Evolutionary conservation across 305 asterid genomes (phyloP), one percentile per base, ranked within the genome.

Genomic region (Salvia sclarea): DNA sequence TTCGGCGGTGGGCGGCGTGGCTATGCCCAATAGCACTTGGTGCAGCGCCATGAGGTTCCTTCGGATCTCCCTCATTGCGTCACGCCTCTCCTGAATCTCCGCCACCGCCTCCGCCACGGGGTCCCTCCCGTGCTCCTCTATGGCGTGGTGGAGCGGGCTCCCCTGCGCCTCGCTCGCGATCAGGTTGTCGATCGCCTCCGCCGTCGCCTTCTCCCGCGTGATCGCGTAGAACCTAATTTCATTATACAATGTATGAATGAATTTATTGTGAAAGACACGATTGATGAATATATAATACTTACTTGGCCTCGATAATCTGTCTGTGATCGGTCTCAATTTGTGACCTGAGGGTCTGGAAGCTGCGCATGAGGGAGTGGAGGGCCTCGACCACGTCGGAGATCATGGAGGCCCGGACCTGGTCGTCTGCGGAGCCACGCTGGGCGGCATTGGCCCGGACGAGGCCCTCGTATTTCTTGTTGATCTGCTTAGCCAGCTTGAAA

Each of bases 51-150:
- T 74, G 74, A 86, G 64, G 14, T 70, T 82, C 82, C 79, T 72
- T 22, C 91, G 92, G 4, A 83, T 72, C 66, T 88, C 97, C 72
- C 69, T 82, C 75, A 91, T 84, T n/a, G 91, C 82, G 28, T 87
- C 96, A 3, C 92, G 96, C 66, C 97, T 48, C 65, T 91, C 97
- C 44, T 86, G 89, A 38, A 91, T 88, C 79, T 90, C 96, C 17
- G 92, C 82, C 37, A 90, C 84, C 17, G 86, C 78, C 28, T 88
- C 95, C 65, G 85, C 54, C 57, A 88, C 86, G 52, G 79, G 82
- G 3, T 83, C 88, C 0, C 84, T 65, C 1, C 92, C 92, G 38
- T 78, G 86, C 33, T 85, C 89, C 76, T 83, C 88, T 61, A 82
- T 83, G 0, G 95, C 94, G 50, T 80, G 81, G 64, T 77, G 87